phyloP scores from a whole-genome alignment of 2,329 filamentous ascomycete genomes.

The Apiospora koreana region DNA sequence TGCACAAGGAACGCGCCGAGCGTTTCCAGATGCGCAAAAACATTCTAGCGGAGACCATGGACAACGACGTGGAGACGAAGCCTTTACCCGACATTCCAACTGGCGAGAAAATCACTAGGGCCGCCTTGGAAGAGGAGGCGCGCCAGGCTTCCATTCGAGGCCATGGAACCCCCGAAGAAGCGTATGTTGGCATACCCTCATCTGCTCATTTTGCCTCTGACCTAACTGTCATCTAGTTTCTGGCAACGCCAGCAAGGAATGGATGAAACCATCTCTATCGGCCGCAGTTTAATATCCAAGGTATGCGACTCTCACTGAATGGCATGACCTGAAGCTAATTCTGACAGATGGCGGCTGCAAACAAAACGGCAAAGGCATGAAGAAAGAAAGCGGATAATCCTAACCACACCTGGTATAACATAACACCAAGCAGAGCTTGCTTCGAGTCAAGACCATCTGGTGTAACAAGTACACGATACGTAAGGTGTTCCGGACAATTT shows the following conservation, averaged over 20 bases:
- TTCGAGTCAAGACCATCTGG: neutral
- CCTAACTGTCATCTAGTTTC: constrained; percentile 45
- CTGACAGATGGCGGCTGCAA: neutral
- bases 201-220: neutral
- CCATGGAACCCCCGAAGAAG: constrained; percentile 52
- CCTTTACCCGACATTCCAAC: constrained; percentile 49
- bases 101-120: constrained; percentile 65
- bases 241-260: constrained; percentile 63
- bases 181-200: constrained; percentile 36
- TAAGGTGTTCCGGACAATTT: neutral
- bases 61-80: constrained; percentile 53
- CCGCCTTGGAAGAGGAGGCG: constrained; percentile 65
- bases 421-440: neutral
- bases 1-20: constrained; percentile 82
- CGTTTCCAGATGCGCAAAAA: constrained; percentile 79
- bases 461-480: neutral
- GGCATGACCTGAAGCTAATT: neutral
- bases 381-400: neutral
- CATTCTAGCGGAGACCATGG: constrained; percentile 73
- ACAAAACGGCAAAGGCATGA: constrained; percentile 10
- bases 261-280: constrained; percentile 58
- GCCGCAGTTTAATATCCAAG: constrained; percentile 55
- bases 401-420: no score
- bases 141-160: constrained; percentile 50
- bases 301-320: constrained; percentile 22